Percentiles rank a stretch among this genome's conserved stretches.
Evolutionary conservation across 345 rosid genomes (phyloP).

Genomic region (Moringa oleifera): DNA sequence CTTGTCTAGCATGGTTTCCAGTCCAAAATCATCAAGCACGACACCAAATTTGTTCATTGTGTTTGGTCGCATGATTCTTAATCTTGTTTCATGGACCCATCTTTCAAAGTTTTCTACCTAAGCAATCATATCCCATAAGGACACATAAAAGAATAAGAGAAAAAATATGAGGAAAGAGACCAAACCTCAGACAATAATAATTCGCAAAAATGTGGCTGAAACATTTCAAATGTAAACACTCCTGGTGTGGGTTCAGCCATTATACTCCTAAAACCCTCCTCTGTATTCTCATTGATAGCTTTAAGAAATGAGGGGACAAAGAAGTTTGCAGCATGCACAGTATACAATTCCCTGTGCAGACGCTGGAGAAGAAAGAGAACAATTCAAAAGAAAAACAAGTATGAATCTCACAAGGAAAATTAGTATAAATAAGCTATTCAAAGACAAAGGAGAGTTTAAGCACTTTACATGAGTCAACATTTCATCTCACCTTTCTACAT

Average conservation of each 20-base stretch:
- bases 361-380: slow-evolving; percentile 49
- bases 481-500: background rate
- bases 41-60: slow-evolving; percentile 91
- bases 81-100: slow-evolving; percentile 69
- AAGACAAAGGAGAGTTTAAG: background rate
- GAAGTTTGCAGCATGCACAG: slow-evolving; percentile 48
- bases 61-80: slow-evolving; percentile 89
- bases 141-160: slow-evolving; percentile 12
- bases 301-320: slow-evolving; percentile 72
- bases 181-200: slow-evolving; percentile 71
- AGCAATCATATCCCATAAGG: slow-evolving; percentile 44
- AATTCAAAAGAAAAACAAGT: slow-evolving; percentile 1
- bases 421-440: background rate
- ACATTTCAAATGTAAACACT: slow-evolving; percentile 72
- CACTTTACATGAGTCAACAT: background rate
- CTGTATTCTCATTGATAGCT: slow-evolving; percentile 55
- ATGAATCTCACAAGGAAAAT: too few species aligned
- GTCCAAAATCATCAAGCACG: slow-evolving; percentile 95
- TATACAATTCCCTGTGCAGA: slow-evolving; percentile 55
- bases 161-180: background rate
- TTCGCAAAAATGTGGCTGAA: slow-evolving; percentile 70
- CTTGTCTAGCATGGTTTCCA: slow-evolving; percentile 80
- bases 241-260: slow-evolving; percentile 60
- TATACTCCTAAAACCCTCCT: slow-evolving; percentile 56
- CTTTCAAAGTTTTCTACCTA: slow-evolving; percentile 87